Base-by-base conservation (phyloP, 225 moss, liverwort and hornwort species). In the Sphagnum contortum region DNA sequence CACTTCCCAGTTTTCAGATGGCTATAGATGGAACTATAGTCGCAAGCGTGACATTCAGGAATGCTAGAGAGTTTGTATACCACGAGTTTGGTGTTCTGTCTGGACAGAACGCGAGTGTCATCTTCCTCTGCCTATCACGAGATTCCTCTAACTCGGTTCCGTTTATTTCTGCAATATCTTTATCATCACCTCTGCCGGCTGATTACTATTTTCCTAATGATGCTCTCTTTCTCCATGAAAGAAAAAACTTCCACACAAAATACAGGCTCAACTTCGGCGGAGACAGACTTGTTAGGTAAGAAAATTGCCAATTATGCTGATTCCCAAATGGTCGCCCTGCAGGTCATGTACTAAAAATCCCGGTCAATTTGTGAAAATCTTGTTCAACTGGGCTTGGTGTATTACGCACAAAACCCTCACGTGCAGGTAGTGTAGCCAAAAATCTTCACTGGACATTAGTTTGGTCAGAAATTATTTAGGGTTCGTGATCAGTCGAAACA, bases 111-210 rank as follows among this genome's bases (percentile, higher is more conserved):
- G 29, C 29, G 0, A 29, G 29, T 29, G 3, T 50, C 45, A 73
- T 63, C 55, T 73, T 51, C 62, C 44, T 73, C 49, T 73, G 73
- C 62, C 55, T 73, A 55, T 56, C 68, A 3, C 49, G 64, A 6
- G 47, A 64, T 5, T 44, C 0, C 5, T 8, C 50, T 0, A 44
- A 13, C 3, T 46, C 57, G 0, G 0, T 3, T 9, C 67, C 73
- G 0, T 68, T 73, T 11, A 73, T 73, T 51, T 68, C 63, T 47
- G 63, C 62, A 62, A 73, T 73, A 45, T 62, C 73, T 6, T 62
- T 29, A 29, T 29, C 29, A 29, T 29, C 29, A 29, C 29, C 68
- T 5, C 68, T 67, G 1, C 68, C 63, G 9, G 62, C 68, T 5
- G 1, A n/a, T 4, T 50, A 55, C 11, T 3, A 63, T n/a, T 0